Conservation (phyloP, 352 stramenopile species). For the Phytophthora ohioensis region DNA sequence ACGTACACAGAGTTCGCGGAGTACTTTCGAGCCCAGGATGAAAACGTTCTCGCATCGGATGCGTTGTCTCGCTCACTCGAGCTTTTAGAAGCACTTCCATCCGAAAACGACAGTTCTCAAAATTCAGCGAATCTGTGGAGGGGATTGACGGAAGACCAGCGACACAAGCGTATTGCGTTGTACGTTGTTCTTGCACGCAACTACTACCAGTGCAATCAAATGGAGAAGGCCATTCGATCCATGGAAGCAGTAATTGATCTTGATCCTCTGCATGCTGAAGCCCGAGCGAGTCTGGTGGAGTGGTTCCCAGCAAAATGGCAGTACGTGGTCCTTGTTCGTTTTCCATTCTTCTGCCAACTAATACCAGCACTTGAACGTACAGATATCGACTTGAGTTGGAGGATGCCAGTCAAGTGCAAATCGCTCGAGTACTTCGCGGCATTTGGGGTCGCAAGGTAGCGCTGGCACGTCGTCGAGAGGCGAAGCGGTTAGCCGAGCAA, state of each 20-base stretch:
- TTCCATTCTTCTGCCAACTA: constrained; percentile 5
- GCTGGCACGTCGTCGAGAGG: constrained; percentile 19
- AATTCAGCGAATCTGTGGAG: constrained; percentile 21
- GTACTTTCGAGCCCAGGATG: constrained; percentile 53
- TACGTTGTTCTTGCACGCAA: constrained; percentile 69
- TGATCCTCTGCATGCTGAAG: constrained; percentile 62
- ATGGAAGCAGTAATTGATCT: constrained; percentile 76
- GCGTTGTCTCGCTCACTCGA: constrained; percentile 62
- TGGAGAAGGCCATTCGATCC: constrained; percentile 76
- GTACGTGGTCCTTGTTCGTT: constrained; percentile 35
- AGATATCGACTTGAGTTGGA: constrained; percentile 73
- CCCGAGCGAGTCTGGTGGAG: constrained; percentile 52
- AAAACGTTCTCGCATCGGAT: constrained; percentile 62
- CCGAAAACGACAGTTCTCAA: not conserved
- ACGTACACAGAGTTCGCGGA: constrained; percentile 61
- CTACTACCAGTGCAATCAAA: constrained; percentile 81
- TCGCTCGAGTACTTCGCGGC: constrained; percentile 66
- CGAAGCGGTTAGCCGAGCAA: constrained; percentile 35
- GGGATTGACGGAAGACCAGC: constrained; percentile 30
- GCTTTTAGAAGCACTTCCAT: constrained; percentile 37
- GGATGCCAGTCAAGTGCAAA: constrained; percentile 72
- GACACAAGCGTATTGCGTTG: constrained; percentile 44
- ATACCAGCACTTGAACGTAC: constrained; percentile 3
- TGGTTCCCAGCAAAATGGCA: constrained; percentile 84
- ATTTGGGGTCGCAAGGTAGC: constrained; percentile 60